These are phyloP conservation scores for Diutina pseudorugosa DNA, from an alignment of 1,139 yeast genomes.

Conservation along the genomic window DNA sequence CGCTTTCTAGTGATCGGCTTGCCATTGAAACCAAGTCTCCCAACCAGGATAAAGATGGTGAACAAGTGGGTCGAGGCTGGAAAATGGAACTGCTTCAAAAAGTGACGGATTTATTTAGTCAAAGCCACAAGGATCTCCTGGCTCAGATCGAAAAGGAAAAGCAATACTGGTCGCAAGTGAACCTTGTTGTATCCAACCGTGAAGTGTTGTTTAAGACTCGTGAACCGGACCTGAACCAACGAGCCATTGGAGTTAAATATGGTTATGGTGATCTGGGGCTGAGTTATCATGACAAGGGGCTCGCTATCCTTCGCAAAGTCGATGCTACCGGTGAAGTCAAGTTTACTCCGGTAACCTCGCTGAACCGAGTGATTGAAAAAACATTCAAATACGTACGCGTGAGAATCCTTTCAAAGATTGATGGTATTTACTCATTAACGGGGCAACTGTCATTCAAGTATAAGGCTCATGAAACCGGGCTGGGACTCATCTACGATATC, in stretches of 20 bases:
- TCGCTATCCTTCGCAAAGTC: slow-evolving; percentile 47
- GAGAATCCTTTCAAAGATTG: slow-evolving; percentile 39
- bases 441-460: slow-evolving; percentile 19
- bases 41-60: slow-evolving; percentile 17
- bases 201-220: slow-evolving; percentile 67
- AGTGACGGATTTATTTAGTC: slow-evolving; percentile 39
- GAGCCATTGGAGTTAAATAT: slow-evolving; percentile 64
- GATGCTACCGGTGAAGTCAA: slow-evolving; percentile 21
- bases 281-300: slow-evolving; percentile 57
- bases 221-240: slow-evolving; percentile 34
- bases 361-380: slow-evolving; percentile 13
- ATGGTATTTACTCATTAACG: slow-evolving; percentile 37
- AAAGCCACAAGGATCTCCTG: slow-evolving; percentile 39
- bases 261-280: slow-evolving; percentile 93
- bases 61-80: slow-evolving; percentile 70
- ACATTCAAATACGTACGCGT: slow-evolving; percentile 35
- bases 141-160: slow-evolving; percentile 52
- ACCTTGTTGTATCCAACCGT: slow-evolving; percentile 37
- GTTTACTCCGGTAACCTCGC: slow-evolving; percentile 17
- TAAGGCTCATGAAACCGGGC: background rate
- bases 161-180: slow-evolving; percentile 59
- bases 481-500: slow-evolving; percentile 32
- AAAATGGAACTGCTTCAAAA: slow-evolving; percentile 56
- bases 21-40: slow-evolving; percentile 9
- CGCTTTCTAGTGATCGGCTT: slow-evolving; percentile 59